phyloP scores from a whole-genome alignment of 1,284 basidiomycete genomes.

The Trichosporon faecale region DNA sequence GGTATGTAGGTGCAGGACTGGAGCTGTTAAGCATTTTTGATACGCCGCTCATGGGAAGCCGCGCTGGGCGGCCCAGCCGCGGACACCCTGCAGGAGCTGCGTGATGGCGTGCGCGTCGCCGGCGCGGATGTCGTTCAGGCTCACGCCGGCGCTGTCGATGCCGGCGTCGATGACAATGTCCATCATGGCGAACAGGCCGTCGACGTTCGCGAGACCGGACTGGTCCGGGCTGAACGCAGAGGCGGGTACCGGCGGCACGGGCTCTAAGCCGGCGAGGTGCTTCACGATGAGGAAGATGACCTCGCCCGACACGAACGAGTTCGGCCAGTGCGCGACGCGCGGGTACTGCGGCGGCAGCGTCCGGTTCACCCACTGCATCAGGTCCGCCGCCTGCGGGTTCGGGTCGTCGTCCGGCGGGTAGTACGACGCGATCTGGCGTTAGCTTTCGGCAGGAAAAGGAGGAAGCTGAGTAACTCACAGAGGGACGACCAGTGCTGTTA shows the following conservation, averaged over 20 bases:
- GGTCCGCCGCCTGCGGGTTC: slow-evolving; percentile 51
- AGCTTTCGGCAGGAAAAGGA: slow-evolving; percentile 6
- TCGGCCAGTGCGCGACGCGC: slow-evolving; percentile 59
- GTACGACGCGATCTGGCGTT: slow-evolving; percentile 28
- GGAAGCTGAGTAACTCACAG: neutral
- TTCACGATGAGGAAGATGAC: slow-evolving; percentile 53
- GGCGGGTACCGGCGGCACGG: slow-evolving; percentile 40
- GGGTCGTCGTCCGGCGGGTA: slow-evolving; percentile 30
- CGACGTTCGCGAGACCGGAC: slow-evolving; percentile 59
- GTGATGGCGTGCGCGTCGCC: slow-evolving; percentile 74
- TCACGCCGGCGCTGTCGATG: slow-evolving; percentile 78
- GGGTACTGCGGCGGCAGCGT: slow-evolving; percentile 65
- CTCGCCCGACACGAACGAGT: slow-evolving; percentile 53
- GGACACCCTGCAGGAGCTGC: slow-evolving; percentile 68
- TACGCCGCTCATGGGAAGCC: slow-evolving; percentile 7
- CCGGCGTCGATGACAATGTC: slow-evolving; percentile 85
- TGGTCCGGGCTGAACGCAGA: slow-evolving; percentile 42
- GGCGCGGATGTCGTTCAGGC: slow-evolving; percentile 81
- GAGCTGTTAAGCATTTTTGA: no score
- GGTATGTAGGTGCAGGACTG: no score
- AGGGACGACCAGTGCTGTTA: slow-evolving; percentile 11
- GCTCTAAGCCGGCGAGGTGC: slow-evolving; percentile 43
- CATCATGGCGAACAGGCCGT: slow-evolving; percentile 81
- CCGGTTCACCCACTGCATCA: slow-evolving; percentile 82
- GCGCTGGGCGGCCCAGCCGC: slow-evolving; percentile 26